phyloP scores from a whole-genome alignment of 805 yeast genomes.

The Isabelozyma rhagii region DNA sequence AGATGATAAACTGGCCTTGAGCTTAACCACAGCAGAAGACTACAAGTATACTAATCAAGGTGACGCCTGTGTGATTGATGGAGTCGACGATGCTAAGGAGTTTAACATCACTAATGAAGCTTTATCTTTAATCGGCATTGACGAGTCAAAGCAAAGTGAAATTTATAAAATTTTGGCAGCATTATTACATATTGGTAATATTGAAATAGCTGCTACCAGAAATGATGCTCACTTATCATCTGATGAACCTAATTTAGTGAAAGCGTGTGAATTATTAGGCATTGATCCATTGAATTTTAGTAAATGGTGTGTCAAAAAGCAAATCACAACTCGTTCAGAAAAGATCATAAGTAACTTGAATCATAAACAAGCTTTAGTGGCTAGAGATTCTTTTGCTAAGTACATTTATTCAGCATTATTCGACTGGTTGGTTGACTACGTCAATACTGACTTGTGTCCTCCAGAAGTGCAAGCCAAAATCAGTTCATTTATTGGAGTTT shows the following conservation, averaged over 20 bases:
- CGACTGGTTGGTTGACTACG: constrained; percentile 89
- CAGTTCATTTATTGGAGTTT: constrained; percentile 84
- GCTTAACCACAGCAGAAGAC: constrained; percentile 63
- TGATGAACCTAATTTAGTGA: constrained; percentile 81
- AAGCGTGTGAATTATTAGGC: constrained; percentile 82
- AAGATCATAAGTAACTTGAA: constrained; percentile 82
- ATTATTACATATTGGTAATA: constrained; percentile 88
- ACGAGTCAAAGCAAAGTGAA: constrained; percentile 52
- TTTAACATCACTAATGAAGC: constrained; percentile 76
- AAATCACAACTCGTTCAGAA: constrained; percentile 88
- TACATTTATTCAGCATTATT: constrained; percentile 88
- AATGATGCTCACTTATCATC: constrained; percentile 76
- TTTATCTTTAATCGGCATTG: constrained; percentile 73
- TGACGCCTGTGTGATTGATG: constrained; percentile 65
- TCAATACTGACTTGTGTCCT: constrained; percentile 79
- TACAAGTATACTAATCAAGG: constrained; percentile 88
- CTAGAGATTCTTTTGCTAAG: constrained; percentile 96
- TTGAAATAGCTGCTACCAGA: constrained; percentile 79
- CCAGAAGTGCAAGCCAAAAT: constrained; percentile 59
- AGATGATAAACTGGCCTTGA: constrained; percentile 53
- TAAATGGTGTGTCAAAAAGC: constrained; percentile 91
- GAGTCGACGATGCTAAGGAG: constrained; percentile 81
- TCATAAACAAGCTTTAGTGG: constrained; percentile 80
- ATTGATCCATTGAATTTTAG: constrained; percentile 70
- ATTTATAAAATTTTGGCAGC: constrained; percentile 84